Base-by-base conservation (phyloP, 2,329 filamentous ascomycete species). In the Lanzia echinophila region DNA sequence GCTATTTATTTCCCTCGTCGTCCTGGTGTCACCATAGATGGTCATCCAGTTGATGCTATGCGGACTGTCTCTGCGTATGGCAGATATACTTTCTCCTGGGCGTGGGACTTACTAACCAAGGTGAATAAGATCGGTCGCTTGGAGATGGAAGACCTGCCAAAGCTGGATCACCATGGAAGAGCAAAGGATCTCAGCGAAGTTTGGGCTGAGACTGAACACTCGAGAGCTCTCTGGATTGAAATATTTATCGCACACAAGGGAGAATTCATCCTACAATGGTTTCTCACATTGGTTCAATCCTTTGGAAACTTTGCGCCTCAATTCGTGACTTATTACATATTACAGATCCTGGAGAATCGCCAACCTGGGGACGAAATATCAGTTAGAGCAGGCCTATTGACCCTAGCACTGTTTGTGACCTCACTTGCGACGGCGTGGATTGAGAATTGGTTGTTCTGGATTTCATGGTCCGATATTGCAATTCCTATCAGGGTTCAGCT, bases 401-500 rank as follows among this genome's bases (percentile, higher is more conserved):
- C 90, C 1, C 64, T 84, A 24, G 79, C 75, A 46, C 75, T 92
- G 34, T 83, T 83, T 3, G 62, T 81, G 1, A 72, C 79, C 22
- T 82, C 84, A 19, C 67, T 88, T 19, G 65, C 34, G 60, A 52
- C 67, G 0, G 67, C 76, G 19, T 85, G 79, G 73, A 68, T 86
- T 32, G 85, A 89, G 62, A 73, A 79, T 1, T 84, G 80, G 73
- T 68, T 86, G 15, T 83, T 79, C 62, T 90, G 85, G 84, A 71
- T 85, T 46, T 81, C 80, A 0, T 84, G 79, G 68, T 76, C 79
- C 1, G 77, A 81, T 49, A 66, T 91, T 11, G 76, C 77, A 44
- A 75, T 89, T 22, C 84, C 86, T 0, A 72, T 91, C 15, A 81
- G 86, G 49, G 78, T 82, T 28, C 84, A 90, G 62, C 71, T 94